Evolutionary conservation across 768 basidiomycete genomes (phyloP), one percentile per base, ranked within the genome.

Genomic region (Macrolepiota fuliginosa): DNA sequence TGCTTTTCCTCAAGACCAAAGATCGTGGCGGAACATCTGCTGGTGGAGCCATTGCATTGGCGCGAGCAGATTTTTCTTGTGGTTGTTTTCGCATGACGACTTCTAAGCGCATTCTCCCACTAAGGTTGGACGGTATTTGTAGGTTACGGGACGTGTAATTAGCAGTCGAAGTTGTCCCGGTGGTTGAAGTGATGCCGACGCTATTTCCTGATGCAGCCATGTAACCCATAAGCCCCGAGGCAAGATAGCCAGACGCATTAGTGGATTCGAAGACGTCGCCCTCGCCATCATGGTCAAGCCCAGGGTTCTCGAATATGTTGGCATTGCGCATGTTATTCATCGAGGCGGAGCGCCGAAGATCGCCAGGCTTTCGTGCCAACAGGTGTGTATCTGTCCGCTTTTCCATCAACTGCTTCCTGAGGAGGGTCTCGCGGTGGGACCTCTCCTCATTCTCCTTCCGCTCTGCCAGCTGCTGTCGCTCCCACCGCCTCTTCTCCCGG

Each of bases 161-260:
- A 11, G 82, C 76, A 11, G 82, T 84, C 5, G 91, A 91, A 1
- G 91, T 92, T 4, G 94, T 96, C 1, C 92, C 94, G 40, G 91
- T 90, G 24, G 89, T 91, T 2, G 95, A 97, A 1, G 96, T 95
- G 68, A 98, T 88, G 40, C 85, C 83, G 50, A 98, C 94, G 64
- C 92, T 95, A 75, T 99, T 98, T 5, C 96, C 96, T 7, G 96
- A 98, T 1, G 96, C 96, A 39, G 94, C 94, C 59, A 92, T 81
- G 70, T 94, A 94, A 12, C 80, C 81, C 9, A 71, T 71, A 36
- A 68, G 65, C 10, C 80, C 80, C 5, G 89, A 89, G 4, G 82
- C 81, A 4, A 86, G 77, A 69, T 87, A 91, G 4, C 90, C 89
- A 2, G 90, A 91, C 11, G 89, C 88, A 58, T 86, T 83, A 13